These are phyloP conservation scores for Danielozyma ontarioensis DNA, from an alignment of 805 yeast species.

Conservation along the genomic window DNA sequence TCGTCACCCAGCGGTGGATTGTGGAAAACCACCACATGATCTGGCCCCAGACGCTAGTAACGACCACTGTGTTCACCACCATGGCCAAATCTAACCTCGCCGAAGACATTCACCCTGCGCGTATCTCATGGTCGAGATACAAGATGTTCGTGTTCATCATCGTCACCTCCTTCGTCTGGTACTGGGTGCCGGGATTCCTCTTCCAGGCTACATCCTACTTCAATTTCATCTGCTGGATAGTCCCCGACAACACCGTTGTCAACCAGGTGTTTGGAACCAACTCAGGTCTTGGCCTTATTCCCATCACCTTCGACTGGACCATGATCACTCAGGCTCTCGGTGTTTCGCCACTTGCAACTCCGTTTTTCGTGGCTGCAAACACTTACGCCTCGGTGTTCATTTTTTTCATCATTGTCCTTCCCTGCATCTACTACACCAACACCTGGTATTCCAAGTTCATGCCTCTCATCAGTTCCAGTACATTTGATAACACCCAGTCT, in stretches of 20 bases:
- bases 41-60: conserved; percentile 15
- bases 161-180: conserved; percentile 7
- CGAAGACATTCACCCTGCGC: conserved; percentile 6
- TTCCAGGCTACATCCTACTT: conserved; percentile 8
- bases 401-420: conserved; percentile 12
- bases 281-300: conserved; percentile 8
- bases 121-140: conserved; percentile 13
- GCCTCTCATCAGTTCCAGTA: conserved; percentile 15
- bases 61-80: conserved; percentile 15
- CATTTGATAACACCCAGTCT: conserved; percentile 13
- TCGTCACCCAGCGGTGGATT: background rate
- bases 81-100: conserved; percentile 7
- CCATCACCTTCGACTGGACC: conserved; percentile 11
- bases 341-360: conserved; percentile 15
- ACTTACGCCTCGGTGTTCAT: conserved; percentile 12
- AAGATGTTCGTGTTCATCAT: conserved; percentile 10
- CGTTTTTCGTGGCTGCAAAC: conserved; percentile 12
- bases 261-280: conserved; percentile 9
- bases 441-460: conserved; percentile 17
- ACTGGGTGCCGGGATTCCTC: conserved; percentile 9
- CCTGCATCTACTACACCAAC: conserved; percentile 14
- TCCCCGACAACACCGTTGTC: conserved; percentile 6
- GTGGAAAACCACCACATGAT: conserved; percentile 6
- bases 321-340: conserved; percentile 14
- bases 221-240: conserved; percentile 8